Evolutionary conservation across 2,329 filamentous ascomycete genomes (phyloP).

Genomic region (Trichoderma harzianum): DNA sequence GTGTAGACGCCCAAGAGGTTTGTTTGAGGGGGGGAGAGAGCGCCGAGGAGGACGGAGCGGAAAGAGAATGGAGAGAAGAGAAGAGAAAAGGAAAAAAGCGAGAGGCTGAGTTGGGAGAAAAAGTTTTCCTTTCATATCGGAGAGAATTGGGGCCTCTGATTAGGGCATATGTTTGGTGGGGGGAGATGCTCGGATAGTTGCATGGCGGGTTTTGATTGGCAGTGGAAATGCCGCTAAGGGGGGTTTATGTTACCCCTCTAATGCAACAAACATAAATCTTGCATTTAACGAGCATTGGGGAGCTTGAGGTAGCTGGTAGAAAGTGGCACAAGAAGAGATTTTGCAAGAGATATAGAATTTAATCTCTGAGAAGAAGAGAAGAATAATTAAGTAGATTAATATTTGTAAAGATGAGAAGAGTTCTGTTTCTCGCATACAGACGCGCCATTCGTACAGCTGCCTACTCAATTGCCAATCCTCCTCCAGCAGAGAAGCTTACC

Average conservation of each 20-base stretch:
- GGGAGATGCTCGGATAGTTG: neutral
- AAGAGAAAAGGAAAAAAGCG: neutral
- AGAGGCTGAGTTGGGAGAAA: neutral
- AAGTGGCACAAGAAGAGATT: neutral
- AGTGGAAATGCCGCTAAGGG: neutral
- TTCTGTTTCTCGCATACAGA: neutral
- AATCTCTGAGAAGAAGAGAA: neutral
- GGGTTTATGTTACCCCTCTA: neutral
- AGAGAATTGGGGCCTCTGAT: neutral
- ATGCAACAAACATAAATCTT: neutral
- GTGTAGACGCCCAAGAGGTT: neutral
- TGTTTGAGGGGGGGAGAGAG: neutral
- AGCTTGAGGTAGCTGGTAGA: neutral
- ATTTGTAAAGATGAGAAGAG: neutral
- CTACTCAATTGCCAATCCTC: neutral
- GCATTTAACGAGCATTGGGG: neutral
- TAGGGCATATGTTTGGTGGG: constrained; percentile 13
- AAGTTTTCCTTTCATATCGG: constrained; percentile 11
- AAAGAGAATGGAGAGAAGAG: neutral
- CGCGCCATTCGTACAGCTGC: neutral
- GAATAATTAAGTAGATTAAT: neutral
- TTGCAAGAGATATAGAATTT: neutral
- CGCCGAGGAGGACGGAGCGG: neutral
- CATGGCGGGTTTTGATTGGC: neutral
- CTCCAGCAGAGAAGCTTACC: neutral